Conservation (phyloP, 768 basidiomycete species). For the Macrolepiota dolichaula region DNA sequence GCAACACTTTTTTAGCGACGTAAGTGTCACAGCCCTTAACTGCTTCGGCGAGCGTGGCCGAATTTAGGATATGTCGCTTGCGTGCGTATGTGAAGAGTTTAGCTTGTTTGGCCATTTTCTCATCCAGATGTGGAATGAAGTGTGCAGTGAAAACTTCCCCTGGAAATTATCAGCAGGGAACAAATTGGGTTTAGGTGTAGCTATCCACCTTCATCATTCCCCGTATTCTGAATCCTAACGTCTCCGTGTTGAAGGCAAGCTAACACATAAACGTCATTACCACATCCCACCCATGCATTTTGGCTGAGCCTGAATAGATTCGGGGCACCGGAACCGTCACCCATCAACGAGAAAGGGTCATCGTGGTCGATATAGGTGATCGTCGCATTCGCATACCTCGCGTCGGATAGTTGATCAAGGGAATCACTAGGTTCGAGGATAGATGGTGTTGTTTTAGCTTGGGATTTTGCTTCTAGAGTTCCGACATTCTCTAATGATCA, state of each 20-base stretch:
- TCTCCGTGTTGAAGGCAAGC: constrained; percentile 11
- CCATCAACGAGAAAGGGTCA: constrained; percentile 62
- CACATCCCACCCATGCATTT: constrained; percentile 80
- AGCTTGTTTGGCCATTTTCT: neutral
- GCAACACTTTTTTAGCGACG: constrained; percentile 50
- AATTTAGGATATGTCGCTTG: constrained; percentile 5
- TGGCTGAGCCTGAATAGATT: constrained; percentile 52
- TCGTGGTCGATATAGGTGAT: constrained; percentile 78
- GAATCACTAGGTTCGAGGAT: neutral
- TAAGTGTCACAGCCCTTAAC: constrained; percentile 71
- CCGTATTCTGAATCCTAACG: constrained; percentile 2
- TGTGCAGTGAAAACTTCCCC: neutral
- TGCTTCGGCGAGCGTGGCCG: constrained; percentile 47
- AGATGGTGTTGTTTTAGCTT: neutral
- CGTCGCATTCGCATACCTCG: constrained; percentile 21
- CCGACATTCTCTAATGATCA: constrained; percentile 2
- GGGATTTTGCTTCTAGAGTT: constrained; percentile 5
- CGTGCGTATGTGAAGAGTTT: constrained; percentile 5
- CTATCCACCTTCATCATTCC: neutral
- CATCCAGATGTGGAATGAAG: constrained; percentile 7
- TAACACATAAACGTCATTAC: constrained; percentile 65
- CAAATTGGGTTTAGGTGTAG: neutral
- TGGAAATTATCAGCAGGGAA: neutral
- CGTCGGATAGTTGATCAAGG: neutral
- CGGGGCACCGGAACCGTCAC: constrained; percentile 47